Evolutionary conservation across 768 basidiomycete genomes (phyloP), one percentile per base, ranked within the genome.

Genomic region (Amanita muscaria): DNA sequence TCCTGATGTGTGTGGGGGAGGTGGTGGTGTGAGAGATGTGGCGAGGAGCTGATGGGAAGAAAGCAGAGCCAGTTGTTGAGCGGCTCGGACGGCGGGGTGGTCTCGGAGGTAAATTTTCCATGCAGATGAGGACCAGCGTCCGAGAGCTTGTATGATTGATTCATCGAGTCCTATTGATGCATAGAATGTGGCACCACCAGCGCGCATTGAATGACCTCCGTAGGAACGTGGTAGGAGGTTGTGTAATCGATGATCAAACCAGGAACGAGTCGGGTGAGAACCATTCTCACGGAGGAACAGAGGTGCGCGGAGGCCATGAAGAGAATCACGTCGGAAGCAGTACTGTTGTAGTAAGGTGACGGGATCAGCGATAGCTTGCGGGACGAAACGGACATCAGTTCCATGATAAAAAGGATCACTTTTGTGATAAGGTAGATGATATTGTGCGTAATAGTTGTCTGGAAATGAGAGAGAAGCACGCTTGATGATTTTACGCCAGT

Each of bases 391-490:
- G 24, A 61, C 49, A 22, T 57, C 50, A 2, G 57, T 55, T 0
- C 61, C 59, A 0, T 39, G 50, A 30, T 54, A 61, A 42, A 63
- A 61, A 6, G 51, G 54, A 40, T 63, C 52, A 3, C 46, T 42
- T 34, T 63, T 63, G 40, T 63, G 59, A 39, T 63, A 63, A 5
- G 58, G 60, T 0, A 63, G 50, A 22, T 44, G 52, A 42, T 61
- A 63, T 19, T 49, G 40, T 4, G 48, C 51, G 12, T 40, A 29
- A 9, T 43, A 41, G 10, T 36, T 11, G 0, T 36, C 34, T 4
- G 19, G 18, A 29, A 61, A 53, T n/a, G 27, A 16, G 3, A 58
- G 22, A n/a, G 56, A 57, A 4, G 49, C 21, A 4, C 51, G 41
- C 32, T 56, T 53, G 31, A 62, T 59, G 16, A 60, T 47, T 40